phyloP scores from a whole-genome alignment of 2,329 filamentous ascomycete genomes.

The Talaromyces islandicus region DNA sequence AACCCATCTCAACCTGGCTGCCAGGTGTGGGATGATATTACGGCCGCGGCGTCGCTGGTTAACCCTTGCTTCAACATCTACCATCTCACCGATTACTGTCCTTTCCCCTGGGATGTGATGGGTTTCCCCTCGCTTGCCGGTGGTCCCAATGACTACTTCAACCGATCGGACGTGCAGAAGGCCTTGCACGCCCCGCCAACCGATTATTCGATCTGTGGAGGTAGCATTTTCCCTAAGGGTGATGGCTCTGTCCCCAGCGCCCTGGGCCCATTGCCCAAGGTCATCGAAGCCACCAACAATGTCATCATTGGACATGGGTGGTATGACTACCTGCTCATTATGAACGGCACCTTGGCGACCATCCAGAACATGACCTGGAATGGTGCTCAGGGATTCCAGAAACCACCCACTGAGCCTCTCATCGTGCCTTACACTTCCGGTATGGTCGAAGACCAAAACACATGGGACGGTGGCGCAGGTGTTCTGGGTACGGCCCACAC shows the following conservation, averaged over 20 bases:
- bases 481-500: slow-evolving; percentile 64
- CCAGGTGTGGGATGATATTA: slow-evolving; percentile 52
- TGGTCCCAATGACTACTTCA: slow-evolving; percentile 62
- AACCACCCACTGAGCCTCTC: slow-evolving; percentile 56
- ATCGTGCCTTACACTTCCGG: slow-evolving; percentile 49
- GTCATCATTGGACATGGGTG: slow-evolving; percentile 70
- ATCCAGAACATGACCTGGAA: slow-evolving; percentile 84
- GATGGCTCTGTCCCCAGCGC: slow-evolving; percentile 44
- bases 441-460: slow-evolving; percentile 29
- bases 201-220: slow-evolving; percentile 25
- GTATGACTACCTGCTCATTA: slow-evolving; percentile 65
- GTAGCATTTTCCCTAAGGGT: slow-evolving; percentile 35
- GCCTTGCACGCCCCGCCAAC: slow-evolving; percentile 55
- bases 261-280: slow-evolving; percentile 48
- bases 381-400: slow-evolving; percentile 65
- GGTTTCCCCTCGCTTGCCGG: slow-evolving; percentile 55
- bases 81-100: slow-evolving; percentile 66
- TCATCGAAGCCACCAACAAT: slow-evolving; percentile 67
- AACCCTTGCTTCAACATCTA: slow-evolving; percentile 82
- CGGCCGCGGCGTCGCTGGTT: slow-evolving; percentile 45
- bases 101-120: slow-evolving; percentile 62
- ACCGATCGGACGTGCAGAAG: slow-evolving; percentile 62
- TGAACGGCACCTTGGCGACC: slow-evolving; percentile 64
- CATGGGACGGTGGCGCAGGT: slow-evolving; percentile 57
- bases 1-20: slow-evolving; percentile 40